Evolutionary conservation across 225 moss, liverwort and hornwort species (phyloP).

Genomic region (Sphagnum tenellum): DNA sequence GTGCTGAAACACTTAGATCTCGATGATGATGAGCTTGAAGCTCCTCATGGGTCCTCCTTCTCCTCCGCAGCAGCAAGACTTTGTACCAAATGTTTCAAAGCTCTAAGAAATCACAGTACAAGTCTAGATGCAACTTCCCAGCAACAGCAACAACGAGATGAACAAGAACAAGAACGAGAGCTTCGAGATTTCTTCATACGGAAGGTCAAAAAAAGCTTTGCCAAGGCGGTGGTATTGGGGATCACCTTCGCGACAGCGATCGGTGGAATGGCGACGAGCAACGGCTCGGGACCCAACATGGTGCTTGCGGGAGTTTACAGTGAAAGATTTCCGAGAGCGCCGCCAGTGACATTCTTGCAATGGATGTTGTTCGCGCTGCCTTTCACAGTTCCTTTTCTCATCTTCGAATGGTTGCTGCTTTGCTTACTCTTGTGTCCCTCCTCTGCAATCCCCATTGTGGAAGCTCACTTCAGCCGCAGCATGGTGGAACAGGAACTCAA

Average conservation of each 20-base stretch:
- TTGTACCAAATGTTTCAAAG: neutral
- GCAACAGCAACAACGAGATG: neutral
- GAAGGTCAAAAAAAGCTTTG: too few relatives aligned
- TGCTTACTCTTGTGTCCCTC: conserved; percentile 55
- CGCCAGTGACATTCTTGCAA: conserved; percentile 55
- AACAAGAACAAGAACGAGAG: neutral
- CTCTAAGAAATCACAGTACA: too few relatives aligned
- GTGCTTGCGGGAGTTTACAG: conserved; percentile 62
- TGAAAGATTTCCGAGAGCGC: conserved; percentile 50
- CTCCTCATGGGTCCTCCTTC: neutral
- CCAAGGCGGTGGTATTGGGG: conserved; percentile 66
- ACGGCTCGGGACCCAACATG: conserved; percentile 74
- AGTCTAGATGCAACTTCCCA: too few relatives aligned
- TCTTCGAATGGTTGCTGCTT: conserved; percentile 61
- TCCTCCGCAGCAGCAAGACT: neutral
- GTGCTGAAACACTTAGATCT: conserved; percentile 46
- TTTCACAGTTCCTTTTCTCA: conserved; percentile 33
- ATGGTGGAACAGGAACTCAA: conserved; percentile 5
- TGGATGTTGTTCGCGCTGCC: conserved; percentile 70
- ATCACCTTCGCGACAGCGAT: conserved; percentile 57
- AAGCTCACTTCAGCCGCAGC: conserved; percentile 4
- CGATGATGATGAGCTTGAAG: too few relatives aligned
- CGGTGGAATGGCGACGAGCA: conserved; percentile 69
- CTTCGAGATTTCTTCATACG: neutral
- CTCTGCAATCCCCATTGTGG: neutral